These are phyloP conservation scores for Suhomyces taliae DNA, from an alignment of 1,139 yeast species.

Conservation along the genomic window DNA sequence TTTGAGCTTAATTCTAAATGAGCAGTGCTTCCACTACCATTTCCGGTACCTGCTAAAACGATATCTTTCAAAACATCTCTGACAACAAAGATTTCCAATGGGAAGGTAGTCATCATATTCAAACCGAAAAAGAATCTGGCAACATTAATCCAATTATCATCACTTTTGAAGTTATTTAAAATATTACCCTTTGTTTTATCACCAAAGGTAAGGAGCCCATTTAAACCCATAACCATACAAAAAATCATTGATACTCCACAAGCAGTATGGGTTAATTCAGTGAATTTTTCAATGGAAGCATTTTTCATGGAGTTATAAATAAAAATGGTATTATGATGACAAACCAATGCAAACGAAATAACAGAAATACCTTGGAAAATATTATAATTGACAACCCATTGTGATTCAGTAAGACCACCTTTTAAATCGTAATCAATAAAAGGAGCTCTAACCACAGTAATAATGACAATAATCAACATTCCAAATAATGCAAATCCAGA, in stretches of 20 bases:
- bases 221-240: conserved; percentile 75
- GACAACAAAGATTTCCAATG: conserved; percentile 85
- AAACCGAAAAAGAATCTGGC: conserved; percentile 92
- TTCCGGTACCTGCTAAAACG: conserved; percentile 31
- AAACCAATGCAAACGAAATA: conserved; percentile 89
- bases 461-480: conserved; percentile 73
- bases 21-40: conserved; percentile 27
- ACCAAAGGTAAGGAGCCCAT: conserved; percentile 77
- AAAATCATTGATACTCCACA: conserved; percentile 79
- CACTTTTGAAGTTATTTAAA: conserved; percentile 77
- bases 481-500: conserved; percentile 83
- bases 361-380: conserved; percentile 89
- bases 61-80: conserved; percentile 80
- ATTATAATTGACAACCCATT: conserved; percentile 61
- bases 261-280: conserved; percentile 77
- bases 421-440: conserved; percentile 47
- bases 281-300: conserved; percentile 75
- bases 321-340: conserved; percentile 91
- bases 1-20: conserved; percentile 43
- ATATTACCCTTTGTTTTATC: conserved; percentile 82
- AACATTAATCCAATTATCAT: conserved; percentile 71
- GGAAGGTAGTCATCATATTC: conserved; percentile 92
- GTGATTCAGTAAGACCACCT: conserved; percentile 44
- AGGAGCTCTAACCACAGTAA: conserved; percentile 78
- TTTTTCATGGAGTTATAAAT: conserved; percentile 79